Conservation (phyloP, 805 yeast genomes). For the Yamadazyma akitaensis region DNA sequence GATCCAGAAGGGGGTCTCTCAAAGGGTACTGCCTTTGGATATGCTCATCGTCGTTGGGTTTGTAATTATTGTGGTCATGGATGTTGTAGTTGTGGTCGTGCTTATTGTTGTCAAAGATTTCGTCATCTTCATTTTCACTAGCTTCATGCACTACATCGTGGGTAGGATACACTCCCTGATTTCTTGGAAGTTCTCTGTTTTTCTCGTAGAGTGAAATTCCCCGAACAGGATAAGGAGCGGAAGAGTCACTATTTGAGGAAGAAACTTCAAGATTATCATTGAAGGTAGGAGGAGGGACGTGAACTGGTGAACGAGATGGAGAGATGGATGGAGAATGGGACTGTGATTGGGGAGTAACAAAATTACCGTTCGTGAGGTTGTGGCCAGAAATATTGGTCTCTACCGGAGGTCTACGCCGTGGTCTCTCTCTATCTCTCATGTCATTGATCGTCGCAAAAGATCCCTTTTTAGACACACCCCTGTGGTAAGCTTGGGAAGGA, state of each 20-base stretch:
- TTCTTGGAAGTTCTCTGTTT: too few species aligned
- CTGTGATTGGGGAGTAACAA: too few species aligned
- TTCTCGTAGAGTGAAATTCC: slow-evolving; percentile 25
- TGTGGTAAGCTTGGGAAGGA: neutral
- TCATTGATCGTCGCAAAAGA: neutral
- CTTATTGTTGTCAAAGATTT: too few species aligned
- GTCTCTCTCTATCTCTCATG: neutral
- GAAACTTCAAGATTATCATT: neutral
- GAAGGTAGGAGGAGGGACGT: neutral
- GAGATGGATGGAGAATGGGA: neutral
- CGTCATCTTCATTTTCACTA: neutral
- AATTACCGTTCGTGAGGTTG: neutral
- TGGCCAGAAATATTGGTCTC: neutral
- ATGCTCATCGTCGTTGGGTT: neutral
- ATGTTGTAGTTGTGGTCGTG: neutral
- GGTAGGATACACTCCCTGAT: neutral
- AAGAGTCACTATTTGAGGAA: neutral
- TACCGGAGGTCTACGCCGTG: neutral
- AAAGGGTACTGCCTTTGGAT: neutral
- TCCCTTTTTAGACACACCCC: neutral
- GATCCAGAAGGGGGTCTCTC: neutral
- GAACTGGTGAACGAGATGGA: neutral
- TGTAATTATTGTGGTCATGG: neutral
- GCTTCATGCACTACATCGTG: neutral
- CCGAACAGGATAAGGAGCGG: slow-evolving; percentile 30